Evolutionary conservation across 257 asterid genomes (phyloP).

Genomic region (Knoxia roxburghii): DNA sequence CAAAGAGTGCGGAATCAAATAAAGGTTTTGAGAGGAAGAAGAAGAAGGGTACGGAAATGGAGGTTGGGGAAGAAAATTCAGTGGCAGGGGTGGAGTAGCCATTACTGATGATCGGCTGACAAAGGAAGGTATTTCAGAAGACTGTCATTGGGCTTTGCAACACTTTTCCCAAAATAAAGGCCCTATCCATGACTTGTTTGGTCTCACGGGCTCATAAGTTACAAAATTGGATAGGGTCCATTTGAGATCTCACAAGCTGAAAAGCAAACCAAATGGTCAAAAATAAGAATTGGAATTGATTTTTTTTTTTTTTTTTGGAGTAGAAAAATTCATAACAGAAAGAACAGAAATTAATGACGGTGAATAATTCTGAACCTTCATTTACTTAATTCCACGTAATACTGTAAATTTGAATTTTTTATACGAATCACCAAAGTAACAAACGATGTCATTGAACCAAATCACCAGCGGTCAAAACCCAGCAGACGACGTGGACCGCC

Average conservation of each 20-base stretch:
- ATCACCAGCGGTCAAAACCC: conserved; percentile 4
- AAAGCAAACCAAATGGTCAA: too few species aligned
- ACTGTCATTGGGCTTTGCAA: not conserved
- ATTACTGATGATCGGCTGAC: conserved; percentile 7
- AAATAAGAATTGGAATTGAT: too few species aligned
- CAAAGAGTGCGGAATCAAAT: conserved; percentile 16
- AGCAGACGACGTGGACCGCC: conserved; percentile 16
- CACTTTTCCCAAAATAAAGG: not conserved
- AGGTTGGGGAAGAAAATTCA: conserved; percentile 21
- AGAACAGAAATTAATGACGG: too few species aligned
- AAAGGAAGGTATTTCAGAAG: not conserved
- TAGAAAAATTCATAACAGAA: too few species aligned
- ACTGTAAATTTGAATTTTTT: not conserved
- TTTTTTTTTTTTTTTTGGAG: too few species aligned
- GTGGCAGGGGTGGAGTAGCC: conserved; percentile 41
- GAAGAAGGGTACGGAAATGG: conserved; percentile 23
- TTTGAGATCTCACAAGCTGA: too few species aligned
- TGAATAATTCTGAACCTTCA: conserved; percentile 2
- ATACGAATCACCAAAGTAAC: too few species aligned
- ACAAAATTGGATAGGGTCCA: too few species aligned
- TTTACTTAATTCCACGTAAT: conserved; percentile 11
- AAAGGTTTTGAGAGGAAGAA: conserved; percentile 23
- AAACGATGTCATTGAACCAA: not conserved
- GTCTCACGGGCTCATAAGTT: not conserved
- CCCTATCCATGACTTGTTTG: not conserved